phyloP scores from a whole-genome alignment of 1,284 basidiomycete genomes.

The Schizophyllum amplum region DNA sequence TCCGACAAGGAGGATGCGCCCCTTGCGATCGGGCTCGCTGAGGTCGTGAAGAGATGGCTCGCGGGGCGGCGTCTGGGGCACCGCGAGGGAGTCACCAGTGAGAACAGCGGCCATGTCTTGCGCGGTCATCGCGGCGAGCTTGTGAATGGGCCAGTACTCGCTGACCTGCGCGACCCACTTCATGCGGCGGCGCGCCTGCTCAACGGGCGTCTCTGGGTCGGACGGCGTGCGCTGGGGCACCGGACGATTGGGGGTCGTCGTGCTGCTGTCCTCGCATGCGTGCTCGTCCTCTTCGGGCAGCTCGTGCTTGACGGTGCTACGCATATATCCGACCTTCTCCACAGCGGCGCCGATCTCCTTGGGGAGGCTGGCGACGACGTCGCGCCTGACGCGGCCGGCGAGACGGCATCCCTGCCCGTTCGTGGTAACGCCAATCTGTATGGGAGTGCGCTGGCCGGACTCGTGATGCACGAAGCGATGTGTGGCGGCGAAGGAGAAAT shows the following conservation, averaged over 20 bases:
- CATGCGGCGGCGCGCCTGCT: conserved; percentile 58
- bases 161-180: conserved; percentile 88
- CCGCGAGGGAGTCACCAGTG: conserved; percentile 27
- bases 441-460: conserved; percentile 42
- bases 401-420: conserved; percentile 91
- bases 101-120: conserved; percentile 65
- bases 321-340: conserved; percentile 65
- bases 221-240: conserved; percentile 50
- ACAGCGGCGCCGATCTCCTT: conserved; percentile 75
- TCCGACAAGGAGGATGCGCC: conserved; percentile 83
- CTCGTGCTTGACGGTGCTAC: conserved; percentile 25
- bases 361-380: conserved; percentile 74
- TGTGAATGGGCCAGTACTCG: conserved; percentile 88
- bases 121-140: conserved; percentile 62
- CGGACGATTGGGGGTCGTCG: conserved; percentile 71
- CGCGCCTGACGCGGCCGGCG: conserved; percentile 72
- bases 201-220: conserved; percentile 38
- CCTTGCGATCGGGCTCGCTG: conserved; percentile 29
- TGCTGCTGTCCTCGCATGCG: conserved; percentile 48
- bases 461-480: conserved; percentile 67
- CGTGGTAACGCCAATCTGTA: conserved; percentile 87
- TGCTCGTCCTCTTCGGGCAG: conserved; percentile 26
- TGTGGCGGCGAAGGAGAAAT: conserved; percentile 84
- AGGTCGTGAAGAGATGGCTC: conserved; percentile 22
- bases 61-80: conserved; percentile 9